Base-by-base conservation (phyloP, 768 basidiomycete species). In the Tephrocybe rancida region DNA sequence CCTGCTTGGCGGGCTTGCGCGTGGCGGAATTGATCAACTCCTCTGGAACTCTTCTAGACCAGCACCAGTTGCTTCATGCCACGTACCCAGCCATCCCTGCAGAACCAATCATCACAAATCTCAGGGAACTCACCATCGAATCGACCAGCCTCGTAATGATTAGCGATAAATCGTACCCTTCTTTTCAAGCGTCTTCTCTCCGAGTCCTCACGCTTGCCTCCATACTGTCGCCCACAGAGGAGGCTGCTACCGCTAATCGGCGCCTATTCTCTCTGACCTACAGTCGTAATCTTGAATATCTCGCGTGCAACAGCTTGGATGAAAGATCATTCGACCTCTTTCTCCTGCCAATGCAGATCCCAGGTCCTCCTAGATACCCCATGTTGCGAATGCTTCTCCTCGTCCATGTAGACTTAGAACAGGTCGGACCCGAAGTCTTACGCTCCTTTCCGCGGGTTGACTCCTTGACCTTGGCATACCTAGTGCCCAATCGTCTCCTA, bases 11-110 rank as follows among this genome's bases (percentile, higher is more conserved):
- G 5, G 44, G 49, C 34, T 27, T 57, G 30, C 50, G 21, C 16
- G 10, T n/a, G 5, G 29, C 49, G 1, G 22, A 48, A n/a, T 46
- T 52, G 7, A 27, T 49, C 22, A 48, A 52, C 26, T 43, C 46
- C 30, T 48, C 56, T 25, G 56, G 56, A 3, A 52, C 50, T 9
- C 13, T 57, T 22, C 38, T 56, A 14, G 45, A 57, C 18, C 56
- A 57, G 21, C 41, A 14, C 10, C 50, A 56, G 41, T 18, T 57
- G 5, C 25, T 14, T 2, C 56, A 57, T 18, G 26, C 56, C 27
- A 52, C 50, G 5, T 57, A 57, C 26, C 56, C 56, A 0, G 14
- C 37, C n/a, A 52, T 57, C 2, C 56, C 56, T 1, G 9, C 2
- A 10, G 41, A 22, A n/a, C 56, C 56, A 0, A 35, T 34, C 14